phyloP scores from a whole-genome alignment of 257 asterid genomes.

The Solanum tacnaense region DNA sequence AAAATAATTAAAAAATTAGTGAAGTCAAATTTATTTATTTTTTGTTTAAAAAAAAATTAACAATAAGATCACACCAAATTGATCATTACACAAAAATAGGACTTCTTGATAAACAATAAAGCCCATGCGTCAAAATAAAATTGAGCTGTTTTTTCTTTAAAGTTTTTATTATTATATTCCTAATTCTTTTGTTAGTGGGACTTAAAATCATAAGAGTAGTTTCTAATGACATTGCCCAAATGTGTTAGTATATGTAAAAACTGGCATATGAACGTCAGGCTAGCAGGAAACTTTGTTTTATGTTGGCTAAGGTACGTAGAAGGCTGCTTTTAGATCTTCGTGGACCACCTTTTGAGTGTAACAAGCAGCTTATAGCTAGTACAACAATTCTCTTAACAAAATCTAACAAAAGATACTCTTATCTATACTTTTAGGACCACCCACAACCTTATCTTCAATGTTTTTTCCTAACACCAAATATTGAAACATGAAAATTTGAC shows the following conservation, averaged over 20 bases:
- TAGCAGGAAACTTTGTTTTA: background rate
- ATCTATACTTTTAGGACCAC: background rate
- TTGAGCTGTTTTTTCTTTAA: background rate
- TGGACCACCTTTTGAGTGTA: conserved; percentile 1
- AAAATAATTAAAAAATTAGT: no score
- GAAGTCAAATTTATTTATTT: no score
- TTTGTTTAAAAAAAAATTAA: no score
- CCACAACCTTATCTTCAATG: background rate
- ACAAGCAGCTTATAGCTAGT: background rate
- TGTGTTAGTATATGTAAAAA: background rate
- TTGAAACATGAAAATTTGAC: background rate
- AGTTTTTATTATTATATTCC: background rate
- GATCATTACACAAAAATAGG: no score
- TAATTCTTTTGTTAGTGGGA: background rate
- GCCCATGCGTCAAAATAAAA: background rate
- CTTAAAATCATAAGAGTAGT: background rate
- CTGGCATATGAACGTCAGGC: background rate
- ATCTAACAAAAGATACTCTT: background rate
- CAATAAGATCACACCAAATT: no score
- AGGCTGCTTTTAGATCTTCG: background rate
- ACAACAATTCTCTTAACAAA: background rate
- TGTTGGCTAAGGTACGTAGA: background rate
- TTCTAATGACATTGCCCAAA: background rate
- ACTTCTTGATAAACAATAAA: no score
- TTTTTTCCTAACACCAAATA: background rate